Evolutionary conservation across 805 yeast genomes (phyloP).

Genomic region (Saccharomyces paradoxus): DNA sequence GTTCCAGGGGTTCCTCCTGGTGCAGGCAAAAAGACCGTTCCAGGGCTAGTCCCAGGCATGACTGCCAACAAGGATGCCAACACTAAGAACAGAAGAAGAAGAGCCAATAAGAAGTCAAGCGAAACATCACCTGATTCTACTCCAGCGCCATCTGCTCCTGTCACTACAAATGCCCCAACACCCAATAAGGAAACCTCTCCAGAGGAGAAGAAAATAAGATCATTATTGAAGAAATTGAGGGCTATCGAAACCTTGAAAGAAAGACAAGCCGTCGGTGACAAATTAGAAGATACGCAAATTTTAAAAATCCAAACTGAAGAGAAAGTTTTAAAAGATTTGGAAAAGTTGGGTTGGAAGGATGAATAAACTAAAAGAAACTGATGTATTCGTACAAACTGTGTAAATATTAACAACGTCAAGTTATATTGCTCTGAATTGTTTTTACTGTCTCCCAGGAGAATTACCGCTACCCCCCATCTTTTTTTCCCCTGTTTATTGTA

Average conservation of each 20-base stretch:
- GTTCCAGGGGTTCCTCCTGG: slow-evolving; percentile 31
- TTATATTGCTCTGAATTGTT: background rate
- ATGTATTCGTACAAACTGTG: background rate
- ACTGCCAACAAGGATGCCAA: slow-evolving; percentile 53
- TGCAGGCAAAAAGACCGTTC: background rate
- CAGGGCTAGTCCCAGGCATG: slow-evolving; percentile 36
- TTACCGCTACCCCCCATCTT: background rate
- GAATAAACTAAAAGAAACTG: slow-evolving; percentile 5
- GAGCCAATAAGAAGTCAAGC: slow-evolving; percentile 47
- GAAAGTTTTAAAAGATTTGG: slow-evolving; percentile 67
- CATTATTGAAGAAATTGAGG: slow-evolving; percentile 82
- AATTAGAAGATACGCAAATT: slow-evolving; percentile 86
- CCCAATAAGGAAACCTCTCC: slow-evolving; percentile 36
- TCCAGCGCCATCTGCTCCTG: slow-evolving; percentile 11
- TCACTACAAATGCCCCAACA: slow-evolving; percentile 2
- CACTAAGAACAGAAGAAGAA: slow-evolving; percentile 67
- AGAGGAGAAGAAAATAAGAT: slow-evolving; percentile 89
- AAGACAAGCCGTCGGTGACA: slow-evolving; percentile 76
- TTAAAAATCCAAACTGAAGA: slow-evolving; percentile 83
- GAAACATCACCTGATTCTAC: slow-evolving; percentile 14
- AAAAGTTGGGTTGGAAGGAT: slow-evolving; percentile 64
- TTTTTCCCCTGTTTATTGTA: background rate
- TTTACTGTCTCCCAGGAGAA: background rate
- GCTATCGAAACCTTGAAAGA: slow-evolving; percentile 89
- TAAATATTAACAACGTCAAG: background rate